These are phyloP conservation scores for Fusarium sp. DNA, from an alignment of 2,329 filamentous ascomycete genomes.

Conservation along the genomic window DNA sequence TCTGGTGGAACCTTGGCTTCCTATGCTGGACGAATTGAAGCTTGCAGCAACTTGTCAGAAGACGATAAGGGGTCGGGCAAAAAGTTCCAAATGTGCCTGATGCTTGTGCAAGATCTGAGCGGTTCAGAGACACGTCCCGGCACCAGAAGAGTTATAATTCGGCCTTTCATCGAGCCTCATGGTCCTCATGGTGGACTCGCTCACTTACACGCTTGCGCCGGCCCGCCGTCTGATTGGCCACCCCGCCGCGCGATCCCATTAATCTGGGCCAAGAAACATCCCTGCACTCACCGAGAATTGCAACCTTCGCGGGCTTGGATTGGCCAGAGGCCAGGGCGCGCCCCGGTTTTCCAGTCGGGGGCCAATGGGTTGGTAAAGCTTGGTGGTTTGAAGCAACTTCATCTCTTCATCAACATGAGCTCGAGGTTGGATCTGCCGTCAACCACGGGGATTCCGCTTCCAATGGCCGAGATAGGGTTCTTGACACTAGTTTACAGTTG, in stretches of 20 bases:
- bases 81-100: slow-evolving; percentile 54
- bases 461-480: neutral
- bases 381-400: neutral
- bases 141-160: slow-evolving; percentile 55
- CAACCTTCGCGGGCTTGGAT: neutral
- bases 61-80: slow-evolving; percentile 50
- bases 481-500: neutral
- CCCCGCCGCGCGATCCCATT: slow-evolving; percentile 25
- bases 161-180: slow-evolving; percentile 46
- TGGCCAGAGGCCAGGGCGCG: neutral
- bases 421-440: neutral
- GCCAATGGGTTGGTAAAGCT: neutral
- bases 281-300: slow-evolving; percentile 47
- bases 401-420: neutral
- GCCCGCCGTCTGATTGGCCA: slow-evolving; percentile 44
- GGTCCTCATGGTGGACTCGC: slow-evolving; percentile 47
- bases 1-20: slow-evolving; percentile 56
- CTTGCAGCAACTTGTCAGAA: slow-evolving; percentile 52
- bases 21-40: slow-evolving; percentile 52
- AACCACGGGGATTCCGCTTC: neutral
- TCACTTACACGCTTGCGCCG: slow-evolving; percentile 54
- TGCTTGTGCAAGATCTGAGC: slow-evolving; percentile 55
- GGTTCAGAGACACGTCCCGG: slow-evolving; percentile 54
- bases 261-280: slow-evolving; percentile 45
- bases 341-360: neutral